A percentile compares a stretch with the other conserved stretches of the same genome.
These are phyloP conservation scores for Xylaria cubensis DNA, from an alignment of 495 filamentous ascomycete species.

Conservation along the genomic window DNA sequence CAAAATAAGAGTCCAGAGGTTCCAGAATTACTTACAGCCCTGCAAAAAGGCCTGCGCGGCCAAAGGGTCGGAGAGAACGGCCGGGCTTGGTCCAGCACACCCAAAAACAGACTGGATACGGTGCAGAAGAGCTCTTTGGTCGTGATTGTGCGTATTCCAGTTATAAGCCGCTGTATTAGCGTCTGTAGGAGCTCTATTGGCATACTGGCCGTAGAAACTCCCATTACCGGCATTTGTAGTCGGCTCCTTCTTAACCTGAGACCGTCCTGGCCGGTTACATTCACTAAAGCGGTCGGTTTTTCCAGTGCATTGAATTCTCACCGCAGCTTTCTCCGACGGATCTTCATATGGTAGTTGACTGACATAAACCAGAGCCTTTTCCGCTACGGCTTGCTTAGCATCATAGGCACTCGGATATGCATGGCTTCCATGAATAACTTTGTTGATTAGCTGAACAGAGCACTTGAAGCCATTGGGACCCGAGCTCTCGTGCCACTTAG, in stretches of 20 bases:
- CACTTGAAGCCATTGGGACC: constrained; percentile 24
- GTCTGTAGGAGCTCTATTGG: constrained; percentile 1
- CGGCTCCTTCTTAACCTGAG: constrained; percentile 14
- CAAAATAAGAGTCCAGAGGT: neutral
- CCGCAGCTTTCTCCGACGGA: constrained; percentile 8
- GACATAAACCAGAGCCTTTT: constrained; percentile 25
- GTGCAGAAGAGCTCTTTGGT: constrained; percentile 14
- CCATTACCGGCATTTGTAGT: constrained; percentile 3
- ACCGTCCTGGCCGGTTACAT: neutral
- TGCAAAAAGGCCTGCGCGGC: constrained; percentile 40
- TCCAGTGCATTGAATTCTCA: neutral
- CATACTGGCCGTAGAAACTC: constrained; percentile 7
- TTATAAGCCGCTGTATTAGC: constrained; percentile 12
- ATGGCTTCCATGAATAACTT: neutral
- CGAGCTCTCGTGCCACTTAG: constrained; percentile 29
- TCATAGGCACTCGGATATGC: constrained; percentile 15
- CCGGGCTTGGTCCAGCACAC: constrained; percentile 21
- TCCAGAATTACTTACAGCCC: constrained; percentile 26
- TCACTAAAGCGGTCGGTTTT: constrained; percentile 10
- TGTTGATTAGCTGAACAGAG: constrained; percentile 27
- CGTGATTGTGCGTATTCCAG: constrained; percentile 10
- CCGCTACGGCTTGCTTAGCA: constrained; percentile 28
- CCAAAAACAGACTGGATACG: constrained; percentile 27
- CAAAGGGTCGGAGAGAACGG: constrained; percentile 26
- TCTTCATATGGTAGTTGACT: constrained; percentile 13